Evolutionary conservation across 495 filamentous ascomycete species (phyloP).

Genomic region (Mytilinidion resinicola): DNA sequence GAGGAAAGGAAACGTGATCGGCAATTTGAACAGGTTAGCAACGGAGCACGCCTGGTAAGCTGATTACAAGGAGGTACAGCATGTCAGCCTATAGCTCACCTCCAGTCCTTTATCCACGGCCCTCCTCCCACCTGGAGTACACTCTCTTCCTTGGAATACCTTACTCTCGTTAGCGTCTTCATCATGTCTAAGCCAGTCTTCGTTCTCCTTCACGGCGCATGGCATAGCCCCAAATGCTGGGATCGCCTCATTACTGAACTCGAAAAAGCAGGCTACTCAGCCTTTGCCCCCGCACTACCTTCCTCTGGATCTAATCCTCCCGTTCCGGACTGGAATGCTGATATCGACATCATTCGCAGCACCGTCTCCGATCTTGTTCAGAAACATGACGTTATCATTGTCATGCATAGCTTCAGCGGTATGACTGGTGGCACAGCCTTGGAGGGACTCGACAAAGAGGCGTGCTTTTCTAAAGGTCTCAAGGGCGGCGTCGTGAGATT

Average conservation of each 20-base stretch:
- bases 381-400: slow-evolving; percentile 39
- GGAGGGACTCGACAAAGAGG: slow-evolving; percentile 35
- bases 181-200: slow-evolving; percentile 25
- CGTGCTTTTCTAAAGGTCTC: slow-evolving; percentile 30
- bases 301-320: slow-evolving; percentile 38
- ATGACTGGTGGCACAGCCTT: slow-evolving; percentile 40
- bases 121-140: too few relatives aligned
- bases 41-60: too few relatives aligned
- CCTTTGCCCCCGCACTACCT: slow-evolving; percentile 37
- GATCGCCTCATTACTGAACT: slow-evolving; percentile 36
- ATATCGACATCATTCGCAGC: slow-evolving; percentile 32
- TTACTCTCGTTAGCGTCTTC: neutral
- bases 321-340: slow-evolving; percentile 26
- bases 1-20: too few relatives aligned
- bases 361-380: slow-evolving; percentile 26
- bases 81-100: too few relatives aligned
- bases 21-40: too few relatives aligned
- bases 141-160: too few relatives aligned
- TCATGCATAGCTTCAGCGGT: slow-evolving; percentile 42
- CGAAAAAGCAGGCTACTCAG: slow-evolving; percentile 34
- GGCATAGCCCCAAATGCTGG: slow-evolving; percentile 40
- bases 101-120: too few relatives aligned
- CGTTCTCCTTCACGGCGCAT: slow-evolving; percentile 45
- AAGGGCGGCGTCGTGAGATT: slow-evolving; percentile 38
- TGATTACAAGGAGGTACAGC: too few relatives aligned